Conservation (phyloP, 805 yeast species). For the Candida verbasci region DNA sequence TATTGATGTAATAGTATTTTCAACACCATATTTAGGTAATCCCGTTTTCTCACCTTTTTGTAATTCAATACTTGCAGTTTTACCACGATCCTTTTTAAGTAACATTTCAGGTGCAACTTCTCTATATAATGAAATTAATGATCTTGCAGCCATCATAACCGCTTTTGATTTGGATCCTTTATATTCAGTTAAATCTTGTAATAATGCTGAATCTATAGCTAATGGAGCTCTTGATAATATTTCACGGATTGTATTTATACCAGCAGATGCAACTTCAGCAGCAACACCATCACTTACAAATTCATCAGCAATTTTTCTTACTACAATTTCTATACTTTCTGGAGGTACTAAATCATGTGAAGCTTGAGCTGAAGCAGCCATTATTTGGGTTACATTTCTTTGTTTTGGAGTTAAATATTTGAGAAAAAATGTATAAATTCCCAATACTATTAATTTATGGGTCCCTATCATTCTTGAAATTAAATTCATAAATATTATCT, state of each 20-base stretch:
- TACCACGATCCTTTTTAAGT: constrained; percentile 86
- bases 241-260: constrained; percentile 92
- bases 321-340: constrained; percentile 72
- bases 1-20: constrained; percentile 62
- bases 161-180: constrained; percentile 92
- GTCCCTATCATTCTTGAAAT: constrained; percentile 89
- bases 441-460: constrained; percentile 86
- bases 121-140: constrained; percentile 79
- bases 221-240: constrained; percentile 90
- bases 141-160: constrained; percentile 91
- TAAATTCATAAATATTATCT: constrained; percentile 81
- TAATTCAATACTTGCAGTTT: constrained; percentile 78
- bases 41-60: constrained; percentile 54
- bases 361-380: constrained; percentile 97
- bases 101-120: constrained; percentile 97
- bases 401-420: constrained; percentile 94
- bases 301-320: constrained; percentile 93
- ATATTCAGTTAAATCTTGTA: constrained; percentile 87
- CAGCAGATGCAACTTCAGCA: constrained; percentile 97
- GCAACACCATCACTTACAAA: constrained; percentile 98
- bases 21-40: constrained; percentile 69
- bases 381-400: constrained; percentile 85
- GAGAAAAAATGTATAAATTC: constrained; percentile 82
- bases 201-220: constrained; percentile 81
- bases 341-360: constrained; percentile 97